These are phyloP conservation scores for Chondrostereum purpureum DNA, from an alignment of 1,284 basidiomycete genomes.

Conservation along the genomic window DNA sequence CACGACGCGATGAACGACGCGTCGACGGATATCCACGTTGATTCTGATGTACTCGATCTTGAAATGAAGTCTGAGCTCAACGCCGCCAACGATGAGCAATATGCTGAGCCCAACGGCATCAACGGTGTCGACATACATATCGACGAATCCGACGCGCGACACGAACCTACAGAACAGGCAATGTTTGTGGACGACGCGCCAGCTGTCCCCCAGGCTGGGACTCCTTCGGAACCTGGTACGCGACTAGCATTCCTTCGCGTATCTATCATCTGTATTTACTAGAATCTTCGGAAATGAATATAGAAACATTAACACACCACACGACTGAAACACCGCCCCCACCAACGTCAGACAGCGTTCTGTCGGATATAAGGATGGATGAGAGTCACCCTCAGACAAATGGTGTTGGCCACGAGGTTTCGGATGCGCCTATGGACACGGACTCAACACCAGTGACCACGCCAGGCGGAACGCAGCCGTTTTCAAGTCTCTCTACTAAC, in stretches of 20 bases:
- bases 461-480: conserved; percentile 28
- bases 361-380: conserved; percentile 48
- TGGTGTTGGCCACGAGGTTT: conserved; percentile 9
- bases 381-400: conserved; percentile 23
- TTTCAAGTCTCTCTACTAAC: conserved; percentile 34
- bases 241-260: conserved; percentile 16
- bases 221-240: conserved; percentile 47
- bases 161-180: conserved; percentile 45
- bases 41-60: conserved; percentile 9
- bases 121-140: conserved; percentile 42
- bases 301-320: conserved; percentile 39
- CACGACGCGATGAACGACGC: conserved; percentile 48
- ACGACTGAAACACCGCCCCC: conserved; percentile 43
- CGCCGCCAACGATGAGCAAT: conserved; percentile 33
- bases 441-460: conserved; percentile 31
- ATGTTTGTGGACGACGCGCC: conserved; percentile 31
- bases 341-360: conserved; percentile 34
- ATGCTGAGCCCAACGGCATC: conserved; percentile 24
- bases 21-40: conserved; percentile 21
- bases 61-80: conserved; percentile 9
- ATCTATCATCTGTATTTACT: conserved; percentile 26
- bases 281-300: too few relatives aligned
- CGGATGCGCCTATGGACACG: conserved; percentile 2
- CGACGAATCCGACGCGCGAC: conserved; percentile 60
- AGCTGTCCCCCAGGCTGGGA: conserved; percentile 34